phyloP scores from a whole-genome alignment of 768 basidiomycete species.

The Kwoniella mangroviensis region DNA sequence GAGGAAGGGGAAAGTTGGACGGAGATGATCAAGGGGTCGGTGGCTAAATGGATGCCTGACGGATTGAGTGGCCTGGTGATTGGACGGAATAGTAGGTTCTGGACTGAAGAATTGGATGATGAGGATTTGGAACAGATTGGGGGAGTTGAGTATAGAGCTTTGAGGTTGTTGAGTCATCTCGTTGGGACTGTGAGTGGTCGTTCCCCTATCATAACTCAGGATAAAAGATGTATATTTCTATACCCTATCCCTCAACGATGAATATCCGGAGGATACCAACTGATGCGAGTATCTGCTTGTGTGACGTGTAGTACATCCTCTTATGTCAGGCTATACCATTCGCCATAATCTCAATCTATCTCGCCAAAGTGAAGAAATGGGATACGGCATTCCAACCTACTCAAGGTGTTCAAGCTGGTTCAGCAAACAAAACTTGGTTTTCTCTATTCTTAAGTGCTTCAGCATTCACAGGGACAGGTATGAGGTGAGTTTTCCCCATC shows the following conservation, averaged over 20 bases:
- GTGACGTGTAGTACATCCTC: slow-evolving; percentile 40
- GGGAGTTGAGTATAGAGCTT: slow-evolving; percentile 51
- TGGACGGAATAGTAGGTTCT: slow-evolving; percentile 52
- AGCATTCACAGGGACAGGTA: slow-evolving; percentile 44
- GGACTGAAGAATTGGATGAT: slow-evolving; percentile 50
- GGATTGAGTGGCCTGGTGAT: slow-evolving; percentile 44
- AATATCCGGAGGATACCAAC: too few relatives aligned
- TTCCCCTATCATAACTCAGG: too few relatives aligned
- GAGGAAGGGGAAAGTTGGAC: slow-evolving; percentile 25
- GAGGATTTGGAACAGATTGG: slow-evolving; percentile 52
- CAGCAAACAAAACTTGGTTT: slow-evolving; percentile 45
- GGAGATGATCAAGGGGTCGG: slow-evolving; percentile 20
- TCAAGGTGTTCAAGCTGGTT: slow-evolving; percentile 31
- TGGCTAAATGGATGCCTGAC: slow-evolving; percentile 50
- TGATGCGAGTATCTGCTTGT: not conserved
- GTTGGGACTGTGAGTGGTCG: slow-evolving; percentile 38
- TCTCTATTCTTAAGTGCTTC: slow-evolving; percentile 36
- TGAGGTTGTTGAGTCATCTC: slow-evolving; percentile 45
- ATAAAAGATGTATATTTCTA: too few relatives aligned
- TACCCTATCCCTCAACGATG: too few relatives aligned
- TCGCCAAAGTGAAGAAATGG: slow-evolving; percentile 36
- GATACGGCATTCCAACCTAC: slow-evolving; percentile 32
- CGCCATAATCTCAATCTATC: slow-evolving; percentile 51
- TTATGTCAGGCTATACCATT: slow-evolving; percentile 45
- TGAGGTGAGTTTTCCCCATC: slow-evolving; percentile 32